These are phyloP conservation scores for Rhizoclosmatium globosum DNA, from an alignment of 192 early-diverging fungal genomes.

Conservation along the genomic window DNA sequence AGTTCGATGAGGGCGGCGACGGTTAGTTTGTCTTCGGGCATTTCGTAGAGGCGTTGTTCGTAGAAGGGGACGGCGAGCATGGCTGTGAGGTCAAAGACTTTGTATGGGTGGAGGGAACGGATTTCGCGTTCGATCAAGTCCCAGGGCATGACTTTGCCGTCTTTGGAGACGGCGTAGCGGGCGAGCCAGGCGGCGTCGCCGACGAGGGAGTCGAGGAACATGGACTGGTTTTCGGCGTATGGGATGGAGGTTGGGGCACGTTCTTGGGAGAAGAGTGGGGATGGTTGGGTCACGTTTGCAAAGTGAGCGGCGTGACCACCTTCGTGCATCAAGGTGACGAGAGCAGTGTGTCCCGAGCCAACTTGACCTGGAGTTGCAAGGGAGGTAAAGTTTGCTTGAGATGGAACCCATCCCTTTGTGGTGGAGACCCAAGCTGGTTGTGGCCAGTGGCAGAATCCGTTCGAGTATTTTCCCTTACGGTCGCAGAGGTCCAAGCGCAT, in stretches of 20 bases:
- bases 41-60: slow-evolving; percentile 44
- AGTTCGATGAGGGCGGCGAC: slow-evolving; percentile 37
- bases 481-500: slow-evolving; percentile 50
- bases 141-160: slow-evolving; percentile 49
- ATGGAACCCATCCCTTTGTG: slow-evolving; percentile 45
- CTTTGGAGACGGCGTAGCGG: slow-evolving; percentile 39
- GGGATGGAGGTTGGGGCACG: slow-evolving; percentile 49
- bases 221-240: slow-evolving; percentile 50
- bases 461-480: slow-evolving; percentile 46
- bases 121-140: slow-evolving; percentile 46
- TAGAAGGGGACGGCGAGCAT: slow-evolving; percentile 53
- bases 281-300: slow-evolving; percentile 46
- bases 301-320: slow-evolving; percentile 48
- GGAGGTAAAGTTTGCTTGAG: slow-evolving; percentile 49
- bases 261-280: slow-evolving; percentile 47
- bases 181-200: slow-evolving; percentile 46
- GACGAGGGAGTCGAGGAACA: slow-evolving; percentile 50
- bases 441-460: slow-evolving; percentile 54
- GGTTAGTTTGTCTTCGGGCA: slow-evolving; percentile 48
- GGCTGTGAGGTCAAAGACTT: slow-evolving; percentile 40
- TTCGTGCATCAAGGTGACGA: slow-evolving; percentile 51
- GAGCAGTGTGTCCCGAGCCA: slow-evolving; percentile 42
- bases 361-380: slow-evolving; percentile 45
- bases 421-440: slow-evolving; percentile 44
- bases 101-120: slow-evolving; percentile 33